phyloP scores from a whole-genome alignment of 108 stramenopile genomes.

The Nitzschia sp. region DNA sequence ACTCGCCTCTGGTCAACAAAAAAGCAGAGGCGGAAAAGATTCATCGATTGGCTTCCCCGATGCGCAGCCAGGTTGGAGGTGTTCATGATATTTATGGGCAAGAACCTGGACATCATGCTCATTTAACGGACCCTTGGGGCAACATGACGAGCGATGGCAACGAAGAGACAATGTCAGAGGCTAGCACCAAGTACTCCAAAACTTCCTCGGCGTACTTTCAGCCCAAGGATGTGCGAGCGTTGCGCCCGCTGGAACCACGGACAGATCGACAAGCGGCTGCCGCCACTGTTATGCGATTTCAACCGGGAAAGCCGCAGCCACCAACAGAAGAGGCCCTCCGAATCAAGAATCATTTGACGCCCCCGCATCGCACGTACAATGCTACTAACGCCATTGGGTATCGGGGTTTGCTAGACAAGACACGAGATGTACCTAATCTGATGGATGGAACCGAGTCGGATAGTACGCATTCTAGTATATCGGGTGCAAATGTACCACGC shows the following conservation, averaged over 20 bases:
- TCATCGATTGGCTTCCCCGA: constrained; percentile 12
- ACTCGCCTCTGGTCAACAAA: not conserved
- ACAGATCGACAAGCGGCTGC: constrained; percentile 13
- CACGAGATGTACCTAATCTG: constrained; percentile 79
- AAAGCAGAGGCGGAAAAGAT: constrained; percentile 13
- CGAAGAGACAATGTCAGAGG: constrained; percentile 22
- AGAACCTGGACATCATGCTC: not conserved
- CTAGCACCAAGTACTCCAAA: constrained; percentile 41
- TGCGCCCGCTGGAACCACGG: not conserved
- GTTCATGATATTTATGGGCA: constrained; percentile 11
- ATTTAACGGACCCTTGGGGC: constrained; percentile 11
- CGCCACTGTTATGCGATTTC: constrained; percentile 32
- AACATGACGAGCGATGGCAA: not conserved
- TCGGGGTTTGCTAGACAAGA: constrained; percentile 75
- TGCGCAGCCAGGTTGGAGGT: constrained; percentile 6
- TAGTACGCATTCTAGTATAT: constrained; percentile 12
- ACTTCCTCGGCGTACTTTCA: constrained; percentile 55
- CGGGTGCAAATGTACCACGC: constrained; percentile 4
- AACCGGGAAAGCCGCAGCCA: constrained; percentile 17
- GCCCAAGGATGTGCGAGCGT: constrained; percentile 24
- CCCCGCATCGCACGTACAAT: constrained; percentile 31
- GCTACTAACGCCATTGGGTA: constrained; percentile 41
- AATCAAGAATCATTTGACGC: constrained; percentile 37
- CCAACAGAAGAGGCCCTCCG: constrained; percentile 51
- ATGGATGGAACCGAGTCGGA: constrained; percentile 80